These are phyloP conservation scores for Picea engelmannii DNA, from an alignment of 83 land plant genomes.

Conservation along the genomic window DNA sequence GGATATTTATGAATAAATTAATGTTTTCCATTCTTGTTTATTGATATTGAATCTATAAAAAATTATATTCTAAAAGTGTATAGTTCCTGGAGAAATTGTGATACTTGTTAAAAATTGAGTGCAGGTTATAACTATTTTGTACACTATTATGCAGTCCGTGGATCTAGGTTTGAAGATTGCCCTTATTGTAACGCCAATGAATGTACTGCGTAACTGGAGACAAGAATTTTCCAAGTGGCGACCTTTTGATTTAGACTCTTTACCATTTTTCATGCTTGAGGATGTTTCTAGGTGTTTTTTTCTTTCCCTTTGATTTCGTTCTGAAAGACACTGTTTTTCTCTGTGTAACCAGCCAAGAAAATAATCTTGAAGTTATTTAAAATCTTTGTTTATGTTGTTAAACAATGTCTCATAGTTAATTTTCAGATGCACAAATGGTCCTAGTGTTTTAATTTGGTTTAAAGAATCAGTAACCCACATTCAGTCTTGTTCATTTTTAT, in stretches of 20 bases:
- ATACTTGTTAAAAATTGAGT: not conserved
- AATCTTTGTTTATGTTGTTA: not conserved
- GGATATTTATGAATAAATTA: too few species aligned
- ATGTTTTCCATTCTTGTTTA: too few species aligned
- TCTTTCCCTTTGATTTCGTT: not conserved
- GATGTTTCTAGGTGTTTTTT: slow-evolving; percentile 75
- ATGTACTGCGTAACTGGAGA: slow-evolving; percentile 16
- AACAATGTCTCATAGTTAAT: too few species aligned
- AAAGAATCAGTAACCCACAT: not conserved
- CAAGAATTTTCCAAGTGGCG: slow-evolving; percentile 89
- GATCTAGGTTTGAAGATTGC: slow-evolving; percentile 82
- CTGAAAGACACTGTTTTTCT: not conserved
- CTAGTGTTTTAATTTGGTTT: not conserved
- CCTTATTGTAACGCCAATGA: slow-evolving; percentile 94
- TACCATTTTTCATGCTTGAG: slow-evolving; percentile 86
- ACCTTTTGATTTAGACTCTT: slow-evolving; percentile 65
- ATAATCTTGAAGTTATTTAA: too few species aligned
- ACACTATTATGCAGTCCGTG: slow-evolving; percentile 15
- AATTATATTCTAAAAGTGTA: too few species aligned
- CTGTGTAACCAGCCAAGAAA: not conserved
- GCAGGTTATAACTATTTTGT: slow-evolving; percentile 86
- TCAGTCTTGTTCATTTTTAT: not conserved
- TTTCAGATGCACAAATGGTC: not conserved
- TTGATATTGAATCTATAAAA: not conserved
- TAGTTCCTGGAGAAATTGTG: too few species aligned